Evolutionary conservation across 257 asterid genomes (phyloP), one percentile per base, ranked within the genome.

Genomic region (Solanum piurae): DNA sequence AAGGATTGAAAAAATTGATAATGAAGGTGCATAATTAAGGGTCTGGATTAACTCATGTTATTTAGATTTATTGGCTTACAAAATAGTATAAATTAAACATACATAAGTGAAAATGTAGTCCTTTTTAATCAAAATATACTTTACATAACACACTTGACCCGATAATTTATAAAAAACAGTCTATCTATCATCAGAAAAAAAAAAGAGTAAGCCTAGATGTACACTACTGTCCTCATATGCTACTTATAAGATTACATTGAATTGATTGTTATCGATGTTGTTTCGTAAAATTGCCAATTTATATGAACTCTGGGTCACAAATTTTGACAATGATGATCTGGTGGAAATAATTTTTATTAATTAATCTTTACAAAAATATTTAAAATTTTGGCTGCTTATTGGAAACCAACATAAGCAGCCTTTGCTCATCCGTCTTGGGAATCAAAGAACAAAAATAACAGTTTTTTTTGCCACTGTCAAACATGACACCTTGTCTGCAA

Each of bases 401-500:
- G 62, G 79, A 72, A 85, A 85, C 87, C 8, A 40, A n/a, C 42
- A 38, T 23, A 75, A 37, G 60, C 88, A 58, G 88, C 64, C 76
- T 55, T 86, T 14, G 72, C 23, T 33, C 31, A 27, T 82, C 49
- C 71, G 10, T 29, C 87, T 55, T 49, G 80, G 84, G 64, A 85
- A 76, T 68, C 58, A 62, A 87, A 87, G 79, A 83, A 25, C 84
- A 87, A 86, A 49, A 68, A 27, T 40, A 73, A 37, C 87, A 72
- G 75, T 83, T 66, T 66, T 49, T 87, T 46, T 86, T 5, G 12
- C 36, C 27, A 73, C 69, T 46, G 87, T 55, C 40, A 85, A 89
- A 86, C 88, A 87, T 87, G 88, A 90, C 88, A 49, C 66, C 84
- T 83, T 3, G 38, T 69, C 92, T 83, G 90, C 89, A 86, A 84